Base-by-base conservation (phyloP, 495 filamentous ascomycete genomes). In the Entonaema liquescens region DNA sequence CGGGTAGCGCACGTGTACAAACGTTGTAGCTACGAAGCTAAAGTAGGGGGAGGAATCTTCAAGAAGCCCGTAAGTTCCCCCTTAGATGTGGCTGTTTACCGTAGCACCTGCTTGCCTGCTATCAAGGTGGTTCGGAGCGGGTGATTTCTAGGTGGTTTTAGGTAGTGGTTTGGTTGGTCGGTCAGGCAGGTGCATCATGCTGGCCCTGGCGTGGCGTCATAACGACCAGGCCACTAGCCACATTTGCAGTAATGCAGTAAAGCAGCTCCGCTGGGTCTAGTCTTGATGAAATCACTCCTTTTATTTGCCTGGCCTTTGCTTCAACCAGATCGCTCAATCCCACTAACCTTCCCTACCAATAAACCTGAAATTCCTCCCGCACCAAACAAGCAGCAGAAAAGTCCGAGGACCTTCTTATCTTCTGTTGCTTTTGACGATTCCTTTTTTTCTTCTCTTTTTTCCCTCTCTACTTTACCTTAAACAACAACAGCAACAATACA, bases 221-320 rank as follows among this genome's bases (percentile, higher is more conserved):
- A 73, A 69, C 66, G 42, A 65, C 64, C 64, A 50, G 13, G 19
- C 54, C 59, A 64, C 63, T 67, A 71, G 68, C 68, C 68, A 71
- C 63, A 67, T 70, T 65, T 54, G 47, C 57, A 42, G 31, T 1
- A 33, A 33, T 2, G 31, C 31, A 2, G 66, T 62, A 63, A 31
- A 54, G 66, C n/a, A 59, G 53, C 36, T 57, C 28, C 25, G 58
- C 40, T 56, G 26, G 61, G 55, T 28, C 33, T 63, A 67, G 56
- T 66, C 29, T 66, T 67, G 69, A 72, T 72, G 70, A 68, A 72
- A 72, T 72, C 70, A 72, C 64, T 72, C 66, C 53, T 56, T 56
- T 56, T 56, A 56, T 56, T 53, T 56, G 28, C 28, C 50, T 62
- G 53, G 62, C 26, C 38, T 62, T 40, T 71, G 60, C 67, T 70